These are phyloP conservation scores for Telopea speciosissima DNA, from an alignment of 177 flowering plant genomes.

Conservation along the genomic window DNA sequence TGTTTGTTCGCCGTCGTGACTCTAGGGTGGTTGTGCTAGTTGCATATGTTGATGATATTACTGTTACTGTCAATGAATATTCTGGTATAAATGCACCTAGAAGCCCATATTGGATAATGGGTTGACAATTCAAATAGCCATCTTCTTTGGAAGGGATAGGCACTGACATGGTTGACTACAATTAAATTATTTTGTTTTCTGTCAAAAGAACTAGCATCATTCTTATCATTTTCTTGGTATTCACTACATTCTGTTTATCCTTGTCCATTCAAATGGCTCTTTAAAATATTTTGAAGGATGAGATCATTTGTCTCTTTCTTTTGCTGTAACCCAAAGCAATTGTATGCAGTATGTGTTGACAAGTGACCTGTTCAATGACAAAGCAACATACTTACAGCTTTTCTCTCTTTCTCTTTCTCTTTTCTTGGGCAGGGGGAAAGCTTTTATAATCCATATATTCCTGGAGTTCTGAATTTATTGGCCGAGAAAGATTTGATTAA, in stretches of 20 bases:
- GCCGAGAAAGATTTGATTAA: slow-evolving; percentile 52
- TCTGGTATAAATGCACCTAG: too few relatives aligned
- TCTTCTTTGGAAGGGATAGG: too few relatives aligned
- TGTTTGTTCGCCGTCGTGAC: too few relatives aligned
- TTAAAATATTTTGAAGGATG: not conserved
- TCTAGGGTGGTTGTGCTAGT: too few relatives aligned
- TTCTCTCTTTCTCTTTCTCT: not conserved
- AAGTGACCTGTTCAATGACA: not conserved
- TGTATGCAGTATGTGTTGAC: not conserved
- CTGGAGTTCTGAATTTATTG: slow-evolving; percentile 52
- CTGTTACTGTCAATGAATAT: too few relatives aligned
- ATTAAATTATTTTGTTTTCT: too few relatives aligned
- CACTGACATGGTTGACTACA: not conserved
- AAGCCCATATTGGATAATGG: too few relatives aligned
- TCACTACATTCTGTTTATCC: not conserved
- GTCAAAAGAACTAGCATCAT: not conserved
- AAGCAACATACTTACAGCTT: not conserved
- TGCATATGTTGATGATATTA: too few relatives aligned
- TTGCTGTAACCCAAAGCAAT: not conserved
- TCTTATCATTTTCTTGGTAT: not conserved
- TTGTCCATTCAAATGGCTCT: not conserved
- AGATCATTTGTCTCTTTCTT: not conserved
- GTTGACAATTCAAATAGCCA: too few relatives aligned
- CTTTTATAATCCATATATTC: slow-evolving; percentile 85
- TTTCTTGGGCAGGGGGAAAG: slow-evolving; percentile 76